Conservation (phyloP, 139 green algal species). For the Chlorella vulgaris region DNA sequence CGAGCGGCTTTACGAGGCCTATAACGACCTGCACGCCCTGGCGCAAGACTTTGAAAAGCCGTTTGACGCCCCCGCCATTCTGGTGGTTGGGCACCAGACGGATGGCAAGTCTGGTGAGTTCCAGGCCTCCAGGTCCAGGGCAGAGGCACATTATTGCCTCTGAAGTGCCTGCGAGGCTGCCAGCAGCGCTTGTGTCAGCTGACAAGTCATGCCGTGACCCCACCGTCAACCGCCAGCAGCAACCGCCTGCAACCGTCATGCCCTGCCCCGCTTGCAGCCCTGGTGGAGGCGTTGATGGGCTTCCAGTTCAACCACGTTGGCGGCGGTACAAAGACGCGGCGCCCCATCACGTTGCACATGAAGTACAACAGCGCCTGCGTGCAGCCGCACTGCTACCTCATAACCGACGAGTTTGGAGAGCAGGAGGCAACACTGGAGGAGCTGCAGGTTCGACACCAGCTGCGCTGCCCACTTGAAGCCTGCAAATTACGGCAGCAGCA, state of each 20-base stretch:
- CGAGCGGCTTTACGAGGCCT: slow-evolving; percentile 92
- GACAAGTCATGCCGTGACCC: too few species aligned
- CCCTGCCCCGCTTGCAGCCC: slow-evolving; percentile 54
- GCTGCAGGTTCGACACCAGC: slow-evolving; percentile 90
- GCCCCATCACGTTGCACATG: slow-evolving; percentile 97
- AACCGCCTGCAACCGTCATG: neutral
- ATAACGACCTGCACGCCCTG: slow-evolving; percentile 90
- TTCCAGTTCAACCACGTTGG: slow-evolving; percentile 99
- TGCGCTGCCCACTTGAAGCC: too few species aligned
- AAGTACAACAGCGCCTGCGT: slow-evolving; percentile 90
- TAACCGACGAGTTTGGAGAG: slow-evolving; percentile 84
- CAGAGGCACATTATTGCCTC: too few species aligned
- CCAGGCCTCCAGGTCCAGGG: neutral
- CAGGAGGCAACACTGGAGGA: slow-evolving; percentile 85
- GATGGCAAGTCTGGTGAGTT: slow-evolving; percentile 89
- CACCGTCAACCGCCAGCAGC: too few species aligned
- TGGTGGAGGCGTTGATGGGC: slow-evolving; percentile 97
- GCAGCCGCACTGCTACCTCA: slow-evolving; percentile 88
- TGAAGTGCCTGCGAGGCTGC: too few species aligned
- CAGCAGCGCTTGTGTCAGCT: too few species aligned
- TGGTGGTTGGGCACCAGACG: slow-evolving; percentile 97
- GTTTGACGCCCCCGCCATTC: slow-evolving; percentile 94
- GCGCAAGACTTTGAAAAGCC: slow-evolving; percentile 95
- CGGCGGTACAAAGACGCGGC: slow-evolving; percentile 94
- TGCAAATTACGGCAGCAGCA: too few species aligned